These are phyloP conservation scores for Ganoderma boninense DNA, from an alignment of 1,284 basidiomycete species.

Conservation along the genomic window DNA sequence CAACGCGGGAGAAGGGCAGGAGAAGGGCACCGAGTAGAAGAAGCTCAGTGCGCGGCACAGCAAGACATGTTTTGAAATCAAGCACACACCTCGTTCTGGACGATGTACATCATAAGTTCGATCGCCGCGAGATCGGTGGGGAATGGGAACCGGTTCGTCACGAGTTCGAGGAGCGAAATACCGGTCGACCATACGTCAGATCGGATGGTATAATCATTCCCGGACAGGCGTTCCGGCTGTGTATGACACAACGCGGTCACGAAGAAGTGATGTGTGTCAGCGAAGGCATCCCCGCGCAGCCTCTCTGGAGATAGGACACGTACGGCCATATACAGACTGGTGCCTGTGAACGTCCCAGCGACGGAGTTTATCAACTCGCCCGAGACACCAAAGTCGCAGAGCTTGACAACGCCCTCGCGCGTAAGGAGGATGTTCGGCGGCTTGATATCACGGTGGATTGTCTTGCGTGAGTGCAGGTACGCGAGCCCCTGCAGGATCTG, in stretches of 20 bases:
- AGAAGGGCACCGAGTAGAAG: slow-evolving; percentile 27
- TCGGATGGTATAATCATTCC: slow-evolving; percentile 89
- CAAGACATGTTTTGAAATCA: slow-evolving; percentile 11
- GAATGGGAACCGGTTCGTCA: slow-evolving; percentile 96
- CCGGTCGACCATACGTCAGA: slow-evolving; percentile 99
- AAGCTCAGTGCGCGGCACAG: slow-evolving; percentile 24
- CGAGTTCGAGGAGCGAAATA: slow-evolving; percentile 92
- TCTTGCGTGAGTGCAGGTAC: slow-evolving; percentile 91
- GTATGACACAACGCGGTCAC: slow-evolving; percentile 21
- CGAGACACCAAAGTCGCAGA: slow-evolving; percentile 97
- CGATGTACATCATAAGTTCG: slow-evolving; percentile 93
- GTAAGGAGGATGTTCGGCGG: slow-evolving; percentile 95
- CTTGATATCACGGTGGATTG: slow-evolving; percentile 98
- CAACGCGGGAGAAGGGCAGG: no score
- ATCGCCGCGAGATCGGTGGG: slow-evolving; percentile 92
- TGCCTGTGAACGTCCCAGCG: slow-evolving; percentile 96
- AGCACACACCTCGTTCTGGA: slow-evolving; percentile 73
- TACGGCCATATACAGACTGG: slow-evolving; percentile 97
- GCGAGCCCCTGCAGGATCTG: slow-evolving; percentile 91
- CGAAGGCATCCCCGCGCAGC: slow-evolving; percentile 16
- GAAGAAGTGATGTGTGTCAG: slow-evolving; percentile 9
- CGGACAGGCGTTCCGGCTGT: slow-evolving; percentile 93
- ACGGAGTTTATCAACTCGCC: slow-evolving; percentile 92
- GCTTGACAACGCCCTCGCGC: slow-evolving; percentile 86
- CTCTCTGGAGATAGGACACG: slow-evolving; percentile 46